Percentiles rank a stretch among this genome's conserved stretches.
Conservation (phyloP, 73 alveolate genomes). For the Uronychia setigera region DNA sequence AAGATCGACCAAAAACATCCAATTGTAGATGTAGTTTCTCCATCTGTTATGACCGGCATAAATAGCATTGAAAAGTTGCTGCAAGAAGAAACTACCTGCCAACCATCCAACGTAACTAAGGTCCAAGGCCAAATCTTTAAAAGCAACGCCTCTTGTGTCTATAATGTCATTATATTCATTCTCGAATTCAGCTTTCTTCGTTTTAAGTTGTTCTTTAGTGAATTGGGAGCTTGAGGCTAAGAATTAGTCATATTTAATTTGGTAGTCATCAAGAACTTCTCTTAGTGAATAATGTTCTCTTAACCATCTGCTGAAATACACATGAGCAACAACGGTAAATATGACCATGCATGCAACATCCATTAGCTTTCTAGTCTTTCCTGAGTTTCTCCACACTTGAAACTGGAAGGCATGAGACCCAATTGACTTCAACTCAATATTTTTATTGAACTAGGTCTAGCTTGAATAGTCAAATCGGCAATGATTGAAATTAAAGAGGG, state of each 20-base stretch:
- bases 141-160: not conserved
- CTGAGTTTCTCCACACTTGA: constrained; percentile 56
- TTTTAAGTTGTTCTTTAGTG: not conserved
- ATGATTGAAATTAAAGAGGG: not conserved
- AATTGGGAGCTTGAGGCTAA: not conserved
- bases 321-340: constrained; percentile 23
- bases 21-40: constrained; percentile 19
- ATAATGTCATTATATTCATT: not conserved
- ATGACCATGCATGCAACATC: constrained; percentile 21
- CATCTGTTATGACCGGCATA: constrained; percentile 32
- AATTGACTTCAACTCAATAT: constrained; percentile 5
- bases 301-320: constrained; percentile 5
- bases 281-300: not conserved
- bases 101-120: constrained; percentile 22
- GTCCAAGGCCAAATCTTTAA: not conserved
- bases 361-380: constrained; percentile 31
- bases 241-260: not conserved
- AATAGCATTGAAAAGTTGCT: constrained; percentile 30
- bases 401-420: constrained; percentile 48
- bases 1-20: constrained; percentile 25
- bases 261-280: constrained; percentile 9
- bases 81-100: constrained; percentile 14
- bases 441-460: constrained; percentile 5
- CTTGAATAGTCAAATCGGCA: not conserved
- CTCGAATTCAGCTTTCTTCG: not conserved